phyloP scores from a whole-genome alignment of 306 rosid species.

The Comarum palustre region DNA sequence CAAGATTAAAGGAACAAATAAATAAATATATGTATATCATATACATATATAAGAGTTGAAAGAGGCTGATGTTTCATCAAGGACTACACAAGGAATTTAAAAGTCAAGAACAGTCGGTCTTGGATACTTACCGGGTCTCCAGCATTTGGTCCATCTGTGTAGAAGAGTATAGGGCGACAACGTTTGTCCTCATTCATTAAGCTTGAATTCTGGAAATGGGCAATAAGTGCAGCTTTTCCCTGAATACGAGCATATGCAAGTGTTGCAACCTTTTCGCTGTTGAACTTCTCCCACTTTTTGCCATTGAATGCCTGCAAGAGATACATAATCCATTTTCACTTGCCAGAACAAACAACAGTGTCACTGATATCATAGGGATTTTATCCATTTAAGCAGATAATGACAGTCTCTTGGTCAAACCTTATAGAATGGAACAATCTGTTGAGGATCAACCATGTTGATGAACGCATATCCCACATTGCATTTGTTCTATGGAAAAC shows the following conservation, averaged over 20 bases:
- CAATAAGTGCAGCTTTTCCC: slow-evolving; percentile 76
- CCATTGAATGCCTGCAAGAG: slow-evolving; percentile 72
- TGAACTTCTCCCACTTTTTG: slow-evolving; percentile 87
- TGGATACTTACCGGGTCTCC: slow-evolving; percentile 62
- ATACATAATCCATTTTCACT: slow-evolving; percentile 11
- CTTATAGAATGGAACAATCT: slow-evolving; percentile 77
- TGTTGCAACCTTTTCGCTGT: slow-evolving; percentile 87
- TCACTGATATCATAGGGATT: slow-evolving; percentile 1
- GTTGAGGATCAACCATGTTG: slow-evolving; percentile 75
- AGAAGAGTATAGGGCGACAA: slow-evolving; percentile 86
- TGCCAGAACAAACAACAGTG: slow-evolving; percentile 24
- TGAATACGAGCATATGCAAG: slow-evolving; percentile 88
- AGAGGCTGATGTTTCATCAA: neutral
- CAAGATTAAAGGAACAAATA: neutral
- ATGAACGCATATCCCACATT: slow-evolving; percentile 93
- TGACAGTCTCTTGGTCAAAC: slow-evolving; percentile 29
- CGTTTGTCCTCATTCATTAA: slow-evolving; percentile 78
- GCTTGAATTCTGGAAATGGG: slow-evolving; percentile 86
- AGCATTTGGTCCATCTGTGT: slow-evolving; percentile 83
- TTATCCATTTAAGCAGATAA: slow-evolving; percentile 12
- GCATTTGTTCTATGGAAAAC: slow-evolving; percentile 70
- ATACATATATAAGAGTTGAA: neutral
- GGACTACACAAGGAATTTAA: neutral
- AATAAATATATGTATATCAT: neutral
- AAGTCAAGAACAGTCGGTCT: slow-evolving; percentile 15